Conservation (phyloP, 1,139 yeast species). For the Meyerozyma smithsonii region DNA sequence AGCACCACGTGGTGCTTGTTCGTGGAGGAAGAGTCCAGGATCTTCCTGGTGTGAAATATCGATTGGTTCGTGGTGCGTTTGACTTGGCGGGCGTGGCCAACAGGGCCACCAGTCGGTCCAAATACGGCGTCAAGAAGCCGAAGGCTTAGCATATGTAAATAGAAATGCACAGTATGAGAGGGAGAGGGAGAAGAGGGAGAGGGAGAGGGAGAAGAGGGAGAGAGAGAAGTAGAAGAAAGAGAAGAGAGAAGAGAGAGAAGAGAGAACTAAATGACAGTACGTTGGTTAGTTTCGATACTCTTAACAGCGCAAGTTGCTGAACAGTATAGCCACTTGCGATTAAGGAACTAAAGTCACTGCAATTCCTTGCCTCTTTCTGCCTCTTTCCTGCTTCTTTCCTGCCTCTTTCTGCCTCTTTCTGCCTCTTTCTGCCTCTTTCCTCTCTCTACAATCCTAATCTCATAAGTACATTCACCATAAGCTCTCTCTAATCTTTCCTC, state of each 20-base stretch:
- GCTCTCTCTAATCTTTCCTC: not conserved
- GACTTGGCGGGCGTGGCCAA: constrained; percentile 96
- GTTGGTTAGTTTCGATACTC: not conserved
- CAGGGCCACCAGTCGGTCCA: constrained; percentile 83
- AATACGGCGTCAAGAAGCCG: constrained; percentile 93
- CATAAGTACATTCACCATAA: constrained; percentile 1
- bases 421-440: too few relatives aligned
- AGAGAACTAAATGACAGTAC: not conserved
- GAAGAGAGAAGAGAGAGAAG: constrained; percentile 3
- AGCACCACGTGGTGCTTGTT: constrained; percentile 91
- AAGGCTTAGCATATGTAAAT: constrained; percentile 22
- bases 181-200: not conserved
- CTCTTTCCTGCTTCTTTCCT: too few relatives aligned
- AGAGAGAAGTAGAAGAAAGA: not conserved
- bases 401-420: too few relatives aligned
- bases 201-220: not conserved
- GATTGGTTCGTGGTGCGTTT: constrained; percentile 86
- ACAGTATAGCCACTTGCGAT: not conserved
- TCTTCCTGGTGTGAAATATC: constrained; percentile 97
- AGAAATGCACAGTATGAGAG: too few relatives aligned
- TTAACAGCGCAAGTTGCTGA: not conserved
- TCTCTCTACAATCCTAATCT: too few relatives aligned
- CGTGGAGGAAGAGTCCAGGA: constrained; percentile 98
- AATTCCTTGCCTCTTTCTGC: too few relatives aligned
- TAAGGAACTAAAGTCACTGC: too few relatives aligned